Conservation (phyloP, 83 land plant species). For the Picea abies region DNA sequence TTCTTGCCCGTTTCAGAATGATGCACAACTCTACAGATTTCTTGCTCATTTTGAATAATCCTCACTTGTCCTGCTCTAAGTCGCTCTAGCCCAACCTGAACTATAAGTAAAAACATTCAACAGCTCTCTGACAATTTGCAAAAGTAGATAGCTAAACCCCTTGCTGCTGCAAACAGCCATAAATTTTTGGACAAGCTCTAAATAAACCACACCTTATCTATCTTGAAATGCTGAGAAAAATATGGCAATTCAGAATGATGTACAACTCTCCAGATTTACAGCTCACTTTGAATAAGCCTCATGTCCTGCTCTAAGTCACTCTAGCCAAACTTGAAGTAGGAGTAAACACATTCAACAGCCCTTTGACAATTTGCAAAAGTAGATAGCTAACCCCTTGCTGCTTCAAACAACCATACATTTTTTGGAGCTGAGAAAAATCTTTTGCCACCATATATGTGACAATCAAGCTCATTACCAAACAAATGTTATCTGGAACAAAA, state of each 20-base stretch:
- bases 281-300: too few species aligned
- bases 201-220: neutral
- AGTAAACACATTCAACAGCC: neutral
- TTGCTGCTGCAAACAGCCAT: neutral
- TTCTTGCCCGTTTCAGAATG: neutral
- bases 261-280: neutral
- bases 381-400: neutral
- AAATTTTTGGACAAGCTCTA: neutral
- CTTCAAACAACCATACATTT: neutral
- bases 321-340: neutral
- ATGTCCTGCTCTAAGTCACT: neutral
- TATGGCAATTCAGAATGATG: neutral
- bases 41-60: too few species aligned
- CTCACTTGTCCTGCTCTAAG: neutral
- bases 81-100: neutral
- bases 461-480: neutral
- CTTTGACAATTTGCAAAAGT: neutral
- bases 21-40: neutral
- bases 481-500: neutral
- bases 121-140: neutral
- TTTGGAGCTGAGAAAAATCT: neutral
- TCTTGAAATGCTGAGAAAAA: neutral
- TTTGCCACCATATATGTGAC: neutral
- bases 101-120: neutral
- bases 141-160: neutral